Base-by-base conservation (phyloP, 768 basidiomycete species). In the Leccinum barrowsii region DNA sequence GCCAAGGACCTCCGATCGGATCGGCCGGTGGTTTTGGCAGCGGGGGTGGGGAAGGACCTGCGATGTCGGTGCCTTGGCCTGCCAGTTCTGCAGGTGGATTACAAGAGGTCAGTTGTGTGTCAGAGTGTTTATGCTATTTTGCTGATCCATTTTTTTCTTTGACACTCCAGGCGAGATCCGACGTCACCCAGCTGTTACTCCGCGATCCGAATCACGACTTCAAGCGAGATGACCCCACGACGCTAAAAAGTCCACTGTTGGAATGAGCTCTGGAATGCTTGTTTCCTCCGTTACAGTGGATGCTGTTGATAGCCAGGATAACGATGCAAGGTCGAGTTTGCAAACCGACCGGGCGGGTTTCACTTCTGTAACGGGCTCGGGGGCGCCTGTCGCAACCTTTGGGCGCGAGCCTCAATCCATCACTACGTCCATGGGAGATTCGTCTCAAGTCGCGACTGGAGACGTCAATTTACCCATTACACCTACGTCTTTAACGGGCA, bases 51-150 rank as follows among this genome's bases (percentile, higher is more conserved):
- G 42, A 44, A 44, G 19, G 42, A 19, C n/a, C 11, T 11, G 46
- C 57, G 55, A 73, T 80, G 56, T 75, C 78, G 57, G 73, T 76
- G 0, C 72, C 75, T 1, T 81, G 80, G 80, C 81, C 80, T 21
- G 44, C 60, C 64, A 46, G 42, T 44, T 19, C 42, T 21, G 42
- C 55, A 48, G 21, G 50, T 46, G 12, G 65, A 55, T 21, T 49
- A 35, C 47, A 21, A 30, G 42, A 64, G 56, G 61, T 65, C 32
- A 64, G 65, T 56, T 11, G 7, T 19, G 1, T 2, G 13, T 8
- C 42, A 21, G 42, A 19, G 19, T 44, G 19, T 44, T 44, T 44
- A 44, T 44, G n/a, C 19, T 6, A 19, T 44, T 44, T 44, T 21
- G 19, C 40, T 12, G 42, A 44, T 19, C n/a, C 8, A 32, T 5